These are phyloP conservation scores for Hypoxylon sp. DNA, from an alignment of 2,329 filamentous ascomycete genomes.

Conservation along the genomic window DNA sequence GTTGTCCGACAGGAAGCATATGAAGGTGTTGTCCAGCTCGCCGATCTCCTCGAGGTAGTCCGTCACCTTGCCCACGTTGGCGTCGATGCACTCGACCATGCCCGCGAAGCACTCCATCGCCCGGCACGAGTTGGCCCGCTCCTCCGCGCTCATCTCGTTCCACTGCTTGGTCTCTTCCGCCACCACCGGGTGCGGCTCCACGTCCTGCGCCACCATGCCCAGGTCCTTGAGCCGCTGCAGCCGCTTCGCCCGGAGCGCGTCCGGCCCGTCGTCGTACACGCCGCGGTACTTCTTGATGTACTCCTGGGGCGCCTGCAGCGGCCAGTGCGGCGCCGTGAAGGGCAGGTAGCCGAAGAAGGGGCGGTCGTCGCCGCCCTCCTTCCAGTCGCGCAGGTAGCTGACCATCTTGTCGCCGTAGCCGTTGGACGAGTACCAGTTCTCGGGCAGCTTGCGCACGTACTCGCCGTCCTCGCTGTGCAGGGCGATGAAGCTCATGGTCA, in stretches of 20 bases:
- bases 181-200: conserved; percentile 59
- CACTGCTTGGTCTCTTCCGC: conserved; percentile 58
- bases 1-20: conserved; percentile 71
- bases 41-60: conserved; percentile 62
- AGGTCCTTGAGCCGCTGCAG: conserved; percentile 64
- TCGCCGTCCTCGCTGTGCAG: conserved; percentile 50
- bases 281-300: conserved; percentile 65
- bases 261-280: conserved; percentile 67
- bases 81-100: conserved; percentile 70
- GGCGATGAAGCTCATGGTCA: conserved; percentile 51
- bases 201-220: conserved; percentile 61
- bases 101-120: conserved; percentile 70
- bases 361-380: conserved; percentile 43
- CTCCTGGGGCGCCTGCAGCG: conserved; percentile 64
- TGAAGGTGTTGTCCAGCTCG: conserved; percentile 69
- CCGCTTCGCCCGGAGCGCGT: conserved; percentile 60
- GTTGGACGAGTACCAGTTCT: conserved; percentile 62
- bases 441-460: conserved; percentile 53
- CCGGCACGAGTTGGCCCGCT: conserved; percentile 56
- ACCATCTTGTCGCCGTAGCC: conserved; percentile 62
- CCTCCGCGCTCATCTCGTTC: conserved; percentile 55
- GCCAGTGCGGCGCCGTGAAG: conserved; percentile 71
- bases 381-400: conserved; percentile 58
- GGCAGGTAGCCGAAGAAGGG: conserved; percentile 69
- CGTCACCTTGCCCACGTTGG: conserved; percentile 66